Conservation (phyloP, 164 flowering plant genomes). For the Dillenia suffruticosa region DNA sequence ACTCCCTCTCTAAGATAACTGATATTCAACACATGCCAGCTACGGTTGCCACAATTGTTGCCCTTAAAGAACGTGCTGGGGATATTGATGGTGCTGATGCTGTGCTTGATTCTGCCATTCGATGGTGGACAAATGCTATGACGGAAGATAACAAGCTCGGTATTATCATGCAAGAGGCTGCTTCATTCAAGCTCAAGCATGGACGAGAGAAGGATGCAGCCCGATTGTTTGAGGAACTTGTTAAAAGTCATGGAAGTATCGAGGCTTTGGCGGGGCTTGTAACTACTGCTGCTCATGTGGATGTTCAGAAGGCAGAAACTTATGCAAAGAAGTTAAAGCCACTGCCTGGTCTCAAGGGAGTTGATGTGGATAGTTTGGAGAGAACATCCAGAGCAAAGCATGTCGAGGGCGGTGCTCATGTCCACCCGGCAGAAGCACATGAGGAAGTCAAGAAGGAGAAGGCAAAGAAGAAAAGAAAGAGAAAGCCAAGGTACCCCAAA, state of each 20-base stretch:
- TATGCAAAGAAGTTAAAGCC: slow-evolving; percentile 75
- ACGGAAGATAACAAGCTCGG: slow-evolving; percentile 63
- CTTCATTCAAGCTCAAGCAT: slow-evolving; percentile 84
- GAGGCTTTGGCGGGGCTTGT: slow-evolving; percentile 85
- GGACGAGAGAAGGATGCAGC: slow-evolving; percentile 78
- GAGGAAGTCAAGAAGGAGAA: slow-evolving; percentile 63
- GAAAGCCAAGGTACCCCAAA: slow-evolving; percentile 94
- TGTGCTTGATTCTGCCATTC: slow-evolving; percentile 66
- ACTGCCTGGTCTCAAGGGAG: slow-evolving; percentile 60
- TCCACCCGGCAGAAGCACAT: slow-evolving; percentile 26
- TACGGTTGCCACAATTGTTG: slow-evolving; percentile 83
- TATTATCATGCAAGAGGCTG: slow-evolving; percentile 75
- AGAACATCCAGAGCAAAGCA: slow-evolving; percentile 80
- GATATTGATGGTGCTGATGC: slow-evolving; percentile 74
- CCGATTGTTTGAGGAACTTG: slow-evolving; percentile 61
- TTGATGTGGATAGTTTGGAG: slow-evolving; percentile 79
- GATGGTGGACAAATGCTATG: slow-evolving; percentile 85
- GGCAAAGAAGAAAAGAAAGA: slow-evolving; percentile 87
- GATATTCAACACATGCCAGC: slow-evolving; percentile 96
- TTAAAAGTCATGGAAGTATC: slow-evolving; percentile 58
- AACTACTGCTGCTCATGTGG: slow-evolving; percentile 66
- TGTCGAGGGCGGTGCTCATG: slow-evolving; percentile 28
- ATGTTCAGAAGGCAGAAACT: slow-evolving; percentile 77
- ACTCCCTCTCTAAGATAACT: slow-evolving; percentile 65
- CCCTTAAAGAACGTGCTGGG: slow-evolving; percentile 80